phyloP scores from a whole-genome alignment of 306 rosid genomes.

The Malus domestica region ASM211411v1 NC_041797.1:28329501-28330000 shows the following conservation, averaged over 20 bases:
- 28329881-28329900: neutral
- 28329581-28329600: conserved; percentile 54
- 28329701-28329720: conserved; percentile 2
- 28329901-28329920: neutral
- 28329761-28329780: neutral
- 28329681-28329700: conserved; percentile 17
- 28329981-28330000: conserved; percentile 83
- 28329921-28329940: neutral
- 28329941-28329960: neutral
- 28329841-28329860: neutral
- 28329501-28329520: neutral
- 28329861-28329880: conserved; percentile 2
- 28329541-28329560: neutral
- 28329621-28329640: conserved; percentile 71
- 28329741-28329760: neutral
- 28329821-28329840: neutral
- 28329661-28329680: conserved; percentile 95
- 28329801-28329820: neutral
- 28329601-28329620: conserved; percentile 74
- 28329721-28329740: neutral
- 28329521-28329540: neutral
- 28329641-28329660: conserved; percentile 63
- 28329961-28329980: neutral
- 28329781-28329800: neutral
- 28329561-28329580: neutral